Percentiles rank a stretch among this genome's conserved stretches.
Conservation (phyloP, 2,329 filamentous ascomycete species). For the Pseudocercospora crystallina region DNA sequence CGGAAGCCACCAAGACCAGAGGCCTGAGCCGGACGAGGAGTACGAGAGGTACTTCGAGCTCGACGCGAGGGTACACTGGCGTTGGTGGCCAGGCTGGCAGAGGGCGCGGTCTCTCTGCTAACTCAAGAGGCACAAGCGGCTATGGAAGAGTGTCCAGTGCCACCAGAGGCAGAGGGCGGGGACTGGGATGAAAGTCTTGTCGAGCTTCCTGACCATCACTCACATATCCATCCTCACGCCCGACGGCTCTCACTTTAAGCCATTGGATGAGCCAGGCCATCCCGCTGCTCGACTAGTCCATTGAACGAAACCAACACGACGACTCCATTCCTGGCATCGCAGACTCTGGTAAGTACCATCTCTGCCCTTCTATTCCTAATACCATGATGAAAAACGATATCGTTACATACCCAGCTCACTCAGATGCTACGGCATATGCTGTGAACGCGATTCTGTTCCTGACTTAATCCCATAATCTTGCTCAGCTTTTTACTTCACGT, state of each 20-base stretch:
- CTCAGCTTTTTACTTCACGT: too few relatives aligned
- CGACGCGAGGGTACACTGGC: constrained; percentile 40
- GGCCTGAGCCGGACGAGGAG: constrained; percentile 34
- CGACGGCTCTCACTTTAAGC: not conserved
- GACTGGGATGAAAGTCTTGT: constrained; percentile 25
- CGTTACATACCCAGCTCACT: constrained; percentile 15
- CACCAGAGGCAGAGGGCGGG: constrained; percentile 34
- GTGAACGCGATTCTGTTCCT: constrained; percentile 4
- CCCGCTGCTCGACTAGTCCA: too few relatives aligned
- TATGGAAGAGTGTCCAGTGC: constrained; percentile 42
- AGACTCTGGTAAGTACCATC: too few relatives aligned
- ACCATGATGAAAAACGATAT: constrained; percentile 9
- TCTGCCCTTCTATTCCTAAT: not conserved
- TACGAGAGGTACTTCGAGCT: constrained; percentile 31
- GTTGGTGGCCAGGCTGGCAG: constrained; percentile 49
- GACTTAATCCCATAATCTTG: too few relatives aligned
- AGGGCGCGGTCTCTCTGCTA: constrained; percentile 52
- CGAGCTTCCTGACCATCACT: not conserved
- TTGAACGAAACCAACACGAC: too few relatives aligned
- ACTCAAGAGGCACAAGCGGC: constrained; percentile 44
- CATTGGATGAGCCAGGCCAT: too few relatives aligned
- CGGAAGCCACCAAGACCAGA: constrained; percentile 42
- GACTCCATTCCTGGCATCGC: too few relatives aligned
- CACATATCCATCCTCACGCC: not conserved
- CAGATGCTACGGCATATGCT: constrained; percentile 14